Evolutionary conservation across 2,329 filamentous ascomycete species (phyloP).

Genomic region (Amphichorda felina): DNA sequence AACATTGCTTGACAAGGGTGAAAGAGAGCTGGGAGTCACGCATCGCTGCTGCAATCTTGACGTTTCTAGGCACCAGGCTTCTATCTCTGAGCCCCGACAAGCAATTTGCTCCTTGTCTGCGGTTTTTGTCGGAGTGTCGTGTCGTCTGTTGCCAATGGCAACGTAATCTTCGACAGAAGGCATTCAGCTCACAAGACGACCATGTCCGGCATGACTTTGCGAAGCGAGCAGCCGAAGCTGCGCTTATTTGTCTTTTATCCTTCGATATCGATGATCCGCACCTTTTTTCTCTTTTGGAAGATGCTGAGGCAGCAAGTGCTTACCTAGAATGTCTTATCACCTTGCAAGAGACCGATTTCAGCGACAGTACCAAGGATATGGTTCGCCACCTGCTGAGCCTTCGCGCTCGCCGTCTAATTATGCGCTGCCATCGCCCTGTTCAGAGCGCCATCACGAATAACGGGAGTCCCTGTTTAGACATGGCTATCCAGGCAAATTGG

Average conservation of each 20-base stretch:
- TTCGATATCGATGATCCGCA: neutral
- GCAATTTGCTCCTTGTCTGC: constrained; percentile 10
- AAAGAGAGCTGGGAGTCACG: neutral
- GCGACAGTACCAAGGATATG: neutral
- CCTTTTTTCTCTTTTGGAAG: neutral
- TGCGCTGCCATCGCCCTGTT: constrained; percentile 29
- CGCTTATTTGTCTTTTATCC: neutral
- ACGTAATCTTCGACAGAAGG: neutral
- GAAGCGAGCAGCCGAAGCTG: neutral
- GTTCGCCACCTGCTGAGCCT: neutral
- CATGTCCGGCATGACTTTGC: neutral
- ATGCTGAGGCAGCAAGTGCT: neutral
- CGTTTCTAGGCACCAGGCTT: neutral
- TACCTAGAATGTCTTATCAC: neutral
- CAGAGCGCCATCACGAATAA: neutral
- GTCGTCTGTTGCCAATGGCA: neutral
- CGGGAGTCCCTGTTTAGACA: neutral
- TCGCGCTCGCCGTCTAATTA: neutral
- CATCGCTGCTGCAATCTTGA: neutral
- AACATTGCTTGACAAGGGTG: neutral
- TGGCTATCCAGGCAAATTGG: constrained; percentile 1
- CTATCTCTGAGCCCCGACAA: neutral
- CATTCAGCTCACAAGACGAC: neutral
- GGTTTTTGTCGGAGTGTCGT: constrained; percentile 18
- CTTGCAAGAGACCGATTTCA: neutral